Evolutionary conservation across 345 rosid species (phyloP).

Genomic region (Luvunga scandens): DNA sequence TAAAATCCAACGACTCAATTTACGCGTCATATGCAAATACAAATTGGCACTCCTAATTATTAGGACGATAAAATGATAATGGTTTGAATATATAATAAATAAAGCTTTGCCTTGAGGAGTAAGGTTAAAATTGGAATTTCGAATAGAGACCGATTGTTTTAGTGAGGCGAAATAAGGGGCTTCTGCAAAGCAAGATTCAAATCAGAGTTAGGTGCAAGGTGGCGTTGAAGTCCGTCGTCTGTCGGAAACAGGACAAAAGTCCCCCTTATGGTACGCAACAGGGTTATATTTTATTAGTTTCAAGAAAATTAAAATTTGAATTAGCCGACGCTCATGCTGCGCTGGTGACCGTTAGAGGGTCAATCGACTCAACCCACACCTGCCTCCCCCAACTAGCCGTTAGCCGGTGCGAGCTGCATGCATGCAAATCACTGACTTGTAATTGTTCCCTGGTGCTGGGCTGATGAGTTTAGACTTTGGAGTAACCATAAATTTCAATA

Average conservation of each 20-base stretch:
- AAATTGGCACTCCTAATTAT: no score
- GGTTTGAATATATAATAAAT: no score
- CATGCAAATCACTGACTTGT: no score
- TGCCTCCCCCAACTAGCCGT: constrained; percentile 12
- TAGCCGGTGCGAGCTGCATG: not conserved
- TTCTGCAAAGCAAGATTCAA: not conserved
- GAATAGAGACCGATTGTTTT: not conserved
- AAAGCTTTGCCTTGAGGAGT: no score
- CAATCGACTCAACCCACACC: not conserved
- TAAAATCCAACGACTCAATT: no score
- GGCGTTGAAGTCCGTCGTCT: not conserved
- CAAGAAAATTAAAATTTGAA: not conserved
- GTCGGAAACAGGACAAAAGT: constrained; percentile 1
- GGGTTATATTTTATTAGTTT: not conserved
- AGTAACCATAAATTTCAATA: no score
- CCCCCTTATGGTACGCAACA: not conserved
- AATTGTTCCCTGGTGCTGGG: no score
- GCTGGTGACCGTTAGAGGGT: constrained; percentile 9
- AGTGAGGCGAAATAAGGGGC: not conserved
- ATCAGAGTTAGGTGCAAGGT: not conserved
- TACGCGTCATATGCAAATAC: no score
- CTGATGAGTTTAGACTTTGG: no score
- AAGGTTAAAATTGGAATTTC: not conserved
- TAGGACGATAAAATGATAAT: no score
- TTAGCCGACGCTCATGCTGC: not conserved